phyloP scores from a whole-genome alignment of 1,284 basidiomycete species.

The Tylopilus sp. region DNA sequence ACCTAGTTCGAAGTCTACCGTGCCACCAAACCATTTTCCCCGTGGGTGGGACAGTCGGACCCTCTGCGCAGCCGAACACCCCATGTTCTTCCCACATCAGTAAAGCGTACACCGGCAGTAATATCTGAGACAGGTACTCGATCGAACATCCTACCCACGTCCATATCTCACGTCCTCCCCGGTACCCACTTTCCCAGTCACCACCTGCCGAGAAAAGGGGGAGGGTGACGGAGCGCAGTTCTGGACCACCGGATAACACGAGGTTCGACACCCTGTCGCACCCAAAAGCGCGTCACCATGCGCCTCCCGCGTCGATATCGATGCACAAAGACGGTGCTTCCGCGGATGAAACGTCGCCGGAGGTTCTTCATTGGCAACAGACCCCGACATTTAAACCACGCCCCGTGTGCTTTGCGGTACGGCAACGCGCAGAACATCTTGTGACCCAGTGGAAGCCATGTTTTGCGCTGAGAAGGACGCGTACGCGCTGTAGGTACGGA shows the following conservation, averaged over 20 bases:
- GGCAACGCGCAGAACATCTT: background rate
- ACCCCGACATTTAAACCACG: conserved; percentile 23
- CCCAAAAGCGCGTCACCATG: conserved; percentile 16
- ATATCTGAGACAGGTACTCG: conserved; percentile 1
- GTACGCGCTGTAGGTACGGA: background rate
- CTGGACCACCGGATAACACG: conserved; percentile 10
- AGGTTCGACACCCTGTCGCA: background rate
- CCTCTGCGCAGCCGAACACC: too few relatives aligned
- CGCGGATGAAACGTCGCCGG: background rate
- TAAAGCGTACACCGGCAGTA: background rate
- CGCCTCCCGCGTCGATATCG: background rate
- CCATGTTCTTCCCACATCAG: background rate
- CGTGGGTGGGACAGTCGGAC: too few relatives aligned
- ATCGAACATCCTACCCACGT: background rate
- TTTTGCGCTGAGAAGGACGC: background rate
- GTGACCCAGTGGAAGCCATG: background rate
- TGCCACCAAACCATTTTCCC: too few relatives aligned
- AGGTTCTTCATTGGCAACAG: conserved; percentile 9
- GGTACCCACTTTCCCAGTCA: background rate
- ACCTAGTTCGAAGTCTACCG: too few relatives aligned
- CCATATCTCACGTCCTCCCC: background rate
- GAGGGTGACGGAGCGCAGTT: background rate
- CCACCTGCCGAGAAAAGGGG: background rate
- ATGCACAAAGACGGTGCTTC: conserved; percentile 16
- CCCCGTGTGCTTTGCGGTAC: background rate